phyloP scores from a whole-genome alignment of 805 yeast species.

The Maudiozyma pseudohumilis region DNA sequence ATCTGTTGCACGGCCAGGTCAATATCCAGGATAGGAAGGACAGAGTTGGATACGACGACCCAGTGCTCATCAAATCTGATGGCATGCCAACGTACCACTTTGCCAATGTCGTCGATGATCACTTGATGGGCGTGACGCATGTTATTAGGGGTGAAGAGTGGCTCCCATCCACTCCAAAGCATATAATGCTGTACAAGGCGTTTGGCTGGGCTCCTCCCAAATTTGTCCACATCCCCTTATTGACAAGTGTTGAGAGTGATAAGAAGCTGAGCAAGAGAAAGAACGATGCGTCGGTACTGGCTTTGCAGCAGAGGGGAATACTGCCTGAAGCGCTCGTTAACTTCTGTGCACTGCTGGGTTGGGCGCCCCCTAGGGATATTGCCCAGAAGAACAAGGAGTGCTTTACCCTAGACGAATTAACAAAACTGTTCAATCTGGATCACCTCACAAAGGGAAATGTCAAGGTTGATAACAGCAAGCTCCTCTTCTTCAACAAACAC shows the following conservation, averaged over 20 bases:
- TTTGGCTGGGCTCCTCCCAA: conserved; percentile 78
- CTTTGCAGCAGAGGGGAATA: conserved; percentile 49
- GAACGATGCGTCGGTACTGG: conserved; percentile 66
- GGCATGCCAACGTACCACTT: conserved; percentile 93
- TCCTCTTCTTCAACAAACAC: conserved; percentile 66
- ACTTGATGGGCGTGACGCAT: conserved; percentile 83
- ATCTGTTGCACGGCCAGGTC: conserved; percentile 67
- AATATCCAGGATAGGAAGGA: conserved; percentile 65
- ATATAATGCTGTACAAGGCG: conserved; percentile 74
- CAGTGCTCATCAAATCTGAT: conserved; percentile 83
- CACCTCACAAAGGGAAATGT: conserved; percentile 89
- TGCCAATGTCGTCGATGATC: conserved; percentile 93
- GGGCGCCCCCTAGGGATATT: conserved; percentile 69
- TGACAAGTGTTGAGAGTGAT: conserved; percentile 56
- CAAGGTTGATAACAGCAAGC: conserved; percentile 72
- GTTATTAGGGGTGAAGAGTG: conserved; percentile 97
- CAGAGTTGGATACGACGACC: conserved; percentile 56
- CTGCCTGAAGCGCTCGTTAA: conserved; percentile 83
- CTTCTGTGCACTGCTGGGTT: conserved; percentile 84
- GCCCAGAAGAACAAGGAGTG: conserved; percentile 45
- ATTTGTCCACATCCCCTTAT: conserved; percentile 81
- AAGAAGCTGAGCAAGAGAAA: conserved; percentile 79
- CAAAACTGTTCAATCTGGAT: conserved; percentile 47
- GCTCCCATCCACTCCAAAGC: conserved; percentile 94
- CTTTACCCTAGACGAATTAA: conserved; percentile 42